Evolutionary conservation across 1,139 yeast species (phyloP), one percentile per base, ranked within the genome.

Genomic region (Yamadazyma triangularis): DNA sequence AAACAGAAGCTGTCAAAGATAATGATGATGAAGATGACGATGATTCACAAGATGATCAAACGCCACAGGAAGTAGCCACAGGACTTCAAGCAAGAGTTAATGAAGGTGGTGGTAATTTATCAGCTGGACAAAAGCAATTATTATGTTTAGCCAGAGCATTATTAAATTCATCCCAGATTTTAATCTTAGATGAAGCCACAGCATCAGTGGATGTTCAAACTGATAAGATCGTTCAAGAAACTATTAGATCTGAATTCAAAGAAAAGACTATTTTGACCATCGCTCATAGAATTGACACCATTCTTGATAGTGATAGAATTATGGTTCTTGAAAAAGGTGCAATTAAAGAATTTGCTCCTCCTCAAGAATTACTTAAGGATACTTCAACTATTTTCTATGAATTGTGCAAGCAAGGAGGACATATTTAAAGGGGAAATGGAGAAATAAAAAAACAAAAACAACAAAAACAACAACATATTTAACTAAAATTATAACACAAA

Each of bases 191-290:
- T 38, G 67, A 60, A 38, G 66, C 66, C 7, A 60, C 66, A 4
- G 64, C 66, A 9, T 56, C 65, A 3, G 64, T 60, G 15, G 66
- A 60, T 42, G 63, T 57, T 4, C 56, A 58, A 38, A 60, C 66
- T 1, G 67, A 60, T 38, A 53, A 55, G 32, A 49, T 60, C 28
- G 57, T 60, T 19, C 66, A 60, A 37, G 50, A 53, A 16, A 59
- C 66, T 1, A 59, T 60, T 19, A 44, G 64, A 32, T 36, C 42
- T 3, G 58, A 58, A 31, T 60, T 60, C 35, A 51, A 45, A 24
- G 56, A 60, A 30, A 57, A 53, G 32, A 60, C 67, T 6, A 60
- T 60, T 25, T 46, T 60, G 28, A 58, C 65, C 4, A 59, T 60
- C 40, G 67, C 67, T 9, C 67, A 60, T 35, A 47, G 67, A 42